A percentile compares a stretch with the other conserved stretches of the same genome.
phyloP scores from a whole-genome alignment of 2,329 filamentous ascomycete species.

The Penicillium occitanis region DNA sequence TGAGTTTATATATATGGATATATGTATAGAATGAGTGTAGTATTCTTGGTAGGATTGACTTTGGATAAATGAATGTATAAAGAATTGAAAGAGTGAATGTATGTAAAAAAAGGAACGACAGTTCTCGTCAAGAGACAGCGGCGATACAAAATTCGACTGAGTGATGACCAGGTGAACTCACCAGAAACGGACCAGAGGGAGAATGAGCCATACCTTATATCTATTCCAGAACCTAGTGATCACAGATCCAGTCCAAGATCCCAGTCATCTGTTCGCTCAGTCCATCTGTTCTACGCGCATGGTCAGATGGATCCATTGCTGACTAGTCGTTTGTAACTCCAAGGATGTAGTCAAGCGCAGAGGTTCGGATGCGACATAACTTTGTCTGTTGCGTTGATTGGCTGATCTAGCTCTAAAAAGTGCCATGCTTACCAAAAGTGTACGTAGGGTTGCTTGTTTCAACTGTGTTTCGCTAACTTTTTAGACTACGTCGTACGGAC shows the following conservation, averaged over 20 bases:
- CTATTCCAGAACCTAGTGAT: background rate
- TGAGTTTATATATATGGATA: background rate
- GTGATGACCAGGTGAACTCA: background rate
- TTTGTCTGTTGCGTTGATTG: background rate
- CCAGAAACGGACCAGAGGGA: background rate
- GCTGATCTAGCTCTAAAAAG: background rate
- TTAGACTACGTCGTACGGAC: background rate
- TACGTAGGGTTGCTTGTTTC: conserved; percentile 4
- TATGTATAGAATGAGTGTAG: background rate
- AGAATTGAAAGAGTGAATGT: conserved; percentile 10
- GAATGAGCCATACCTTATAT: background rate
- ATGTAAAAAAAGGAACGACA: conserved; percentile 16
- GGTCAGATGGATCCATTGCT: conserved; percentile 6
- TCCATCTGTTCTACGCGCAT: background rate
- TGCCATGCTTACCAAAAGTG: background rate
- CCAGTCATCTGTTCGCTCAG: background rate
- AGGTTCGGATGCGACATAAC: background rate
- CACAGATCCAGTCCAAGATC: background rate
- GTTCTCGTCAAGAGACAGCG: conserved; percentile 13
- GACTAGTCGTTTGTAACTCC: conserved; percentile 10
- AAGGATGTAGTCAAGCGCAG: background rate
- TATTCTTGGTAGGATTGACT: background rate
- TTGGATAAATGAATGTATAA: background rate
- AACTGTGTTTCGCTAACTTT: conserved; percentile 10
- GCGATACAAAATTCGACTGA: background rate